A percentile compares a stretch with the other conserved stretches of the same genome.
Evolutionary conservation across 495 filamentous ascomycete genomes (phyloP).

Genomic region (Daldinia bambusicola): DNA sequence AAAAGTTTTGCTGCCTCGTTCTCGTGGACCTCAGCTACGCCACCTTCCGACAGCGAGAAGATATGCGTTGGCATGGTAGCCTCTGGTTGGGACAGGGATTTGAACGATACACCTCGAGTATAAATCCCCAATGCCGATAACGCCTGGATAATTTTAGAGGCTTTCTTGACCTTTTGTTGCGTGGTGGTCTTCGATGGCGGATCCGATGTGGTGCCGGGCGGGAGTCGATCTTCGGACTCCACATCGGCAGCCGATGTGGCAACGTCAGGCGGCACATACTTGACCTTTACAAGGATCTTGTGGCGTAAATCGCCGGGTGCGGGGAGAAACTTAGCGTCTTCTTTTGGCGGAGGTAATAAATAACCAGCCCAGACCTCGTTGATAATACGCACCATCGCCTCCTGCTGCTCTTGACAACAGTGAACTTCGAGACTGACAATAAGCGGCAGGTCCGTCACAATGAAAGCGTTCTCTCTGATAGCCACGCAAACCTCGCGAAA

Average conservation of each 20-base stretch:
- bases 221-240: constrained; percentile 27
- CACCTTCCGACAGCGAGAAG: constrained; percentile 85
- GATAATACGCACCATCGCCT: constrained; percentile 91
- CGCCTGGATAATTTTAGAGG: constrained; percentile 77
- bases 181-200: constrained; percentile 39
- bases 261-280: constrained; percentile 66
- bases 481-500: constrained; percentile 86
- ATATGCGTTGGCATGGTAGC: constrained; percentile 82
- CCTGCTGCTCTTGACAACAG: constrained; percentile 78
- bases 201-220: constrained; percentile 24
- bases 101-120: constrained; percentile 82
- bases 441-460: constrained; percentile 75
- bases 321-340: constrained; percentile 66
- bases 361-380: constrained; percentile 75
- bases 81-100: constrained; percentile 67
- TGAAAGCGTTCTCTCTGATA: constrained; percentile 82
- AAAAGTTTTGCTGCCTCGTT: constrained; percentile 70
- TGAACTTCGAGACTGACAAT: constrained; percentile 94
- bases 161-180: constrained; percentile 52
- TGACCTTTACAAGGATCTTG: constrained; percentile 93
- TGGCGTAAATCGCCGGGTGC: constrained; percentile 70
- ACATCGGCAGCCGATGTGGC: constrained; percentile 46
- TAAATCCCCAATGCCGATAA: constrained; percentile 83
- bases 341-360: constrained; percentile 69
- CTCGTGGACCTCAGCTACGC: constrained; percentile 75